Percentiles rank a stretch among this genome's conserved stretches.
These are phyloP conservation scores for Amylocystis lapponica DNA, from an alignment of 768 basidiomycete species.

Conservation along the genomic window DNA sequence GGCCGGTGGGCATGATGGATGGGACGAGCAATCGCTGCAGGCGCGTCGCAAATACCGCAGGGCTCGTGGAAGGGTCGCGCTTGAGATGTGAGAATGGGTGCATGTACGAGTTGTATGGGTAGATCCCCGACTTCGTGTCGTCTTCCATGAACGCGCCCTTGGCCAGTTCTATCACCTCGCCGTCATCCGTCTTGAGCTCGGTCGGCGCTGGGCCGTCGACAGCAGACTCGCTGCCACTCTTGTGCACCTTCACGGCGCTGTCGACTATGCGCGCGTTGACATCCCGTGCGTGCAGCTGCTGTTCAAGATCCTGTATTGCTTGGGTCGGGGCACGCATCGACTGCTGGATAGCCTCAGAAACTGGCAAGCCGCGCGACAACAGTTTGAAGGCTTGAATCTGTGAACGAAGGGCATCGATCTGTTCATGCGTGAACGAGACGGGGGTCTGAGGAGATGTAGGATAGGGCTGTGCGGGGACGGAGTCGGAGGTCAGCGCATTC, in stretches of 20 bases:
- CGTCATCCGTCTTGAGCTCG: slow-evolving; percentile 40
- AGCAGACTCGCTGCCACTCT: slow-evolving; percentile 34
- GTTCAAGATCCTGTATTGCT: slow-evolving; percentile 58
- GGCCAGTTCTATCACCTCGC: slow-evolving; percentile 59
- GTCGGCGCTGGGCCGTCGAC: slow-evolving; percentile 9
- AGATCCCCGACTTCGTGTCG: slow-evolving; percentile 72
- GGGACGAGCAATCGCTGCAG: slow-evolving; percentile 82
- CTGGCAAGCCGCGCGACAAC: slow-evolving; percentile 56
- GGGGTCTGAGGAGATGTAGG: slow-evolving; percentile 61
- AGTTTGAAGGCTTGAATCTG: slow-evolving; percentile 82
- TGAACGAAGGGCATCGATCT: slow-evolving; percentile 68
- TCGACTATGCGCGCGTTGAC: slow-evolving; percentile 62
- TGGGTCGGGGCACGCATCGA: slow-evolving; percentile 62
- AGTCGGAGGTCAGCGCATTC: slow-evolving; percentile 42
- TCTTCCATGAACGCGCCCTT: slow-evolving; percentile 77
- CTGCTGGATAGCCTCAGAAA: slow-evolving; percentile 66
- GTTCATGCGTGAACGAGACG: slow-evolving; percentile 72
- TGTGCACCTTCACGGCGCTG: slow-evolving; percentile 68
- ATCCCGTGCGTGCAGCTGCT: slow-evolving; percentile 55
- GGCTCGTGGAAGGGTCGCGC: slow-evolving; percentile 54
- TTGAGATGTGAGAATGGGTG: slow-evolving; percentile 81
- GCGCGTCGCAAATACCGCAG: slow-evolving; percentile 60
- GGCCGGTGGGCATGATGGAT: slow-evolving; percentile 82
- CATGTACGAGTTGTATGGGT: slow-evolving; percentile 87
- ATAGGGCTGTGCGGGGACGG: slow-evolving; percentile 42